phyloP scores from a whole-genome alignment of 2,329 filamentous ascomycete species.

The Botryosphaeria dothidea region DNA sequence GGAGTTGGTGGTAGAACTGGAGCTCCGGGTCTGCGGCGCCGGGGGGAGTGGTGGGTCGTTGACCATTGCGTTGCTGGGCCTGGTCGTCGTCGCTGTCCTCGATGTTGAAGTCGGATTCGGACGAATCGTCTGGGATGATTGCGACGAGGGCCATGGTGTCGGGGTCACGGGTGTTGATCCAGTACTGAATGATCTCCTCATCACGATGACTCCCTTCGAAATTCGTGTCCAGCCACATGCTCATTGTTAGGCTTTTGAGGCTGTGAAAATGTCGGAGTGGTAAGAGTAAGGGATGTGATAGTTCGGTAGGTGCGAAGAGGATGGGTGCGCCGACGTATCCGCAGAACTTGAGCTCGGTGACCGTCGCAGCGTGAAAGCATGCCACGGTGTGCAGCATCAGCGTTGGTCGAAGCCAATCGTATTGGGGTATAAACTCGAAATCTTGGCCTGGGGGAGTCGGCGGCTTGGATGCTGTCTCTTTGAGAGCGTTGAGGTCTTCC shows the following conservation, averaged over 20 bases:
- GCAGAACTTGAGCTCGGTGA: slow-evolving; percentile 50
- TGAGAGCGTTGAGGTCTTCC: slow-evolving; percentile 28
- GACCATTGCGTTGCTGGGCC: neutral
- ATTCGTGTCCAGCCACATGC: slow-evolving; percentile 44
- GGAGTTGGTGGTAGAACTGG: slow-evolving; percentile 1
- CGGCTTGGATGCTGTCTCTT: slow-evolving; percentile 23
- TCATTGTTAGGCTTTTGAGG: slow-evolving; percentile 43
- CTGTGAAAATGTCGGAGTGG: slow-evolving; percentile 45
- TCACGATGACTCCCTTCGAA: slow-evolving; percentile 43
- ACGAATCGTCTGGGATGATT: slow-evolving; percentile 19
- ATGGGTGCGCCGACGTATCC: slow-evolving; percentile 48
- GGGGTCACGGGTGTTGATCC: slow-evolving; percentile 43
- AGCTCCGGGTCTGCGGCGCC: neutral
- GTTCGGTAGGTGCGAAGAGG: slow-evolving; percentile 39
- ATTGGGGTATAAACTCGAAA: slow-evolving; percentile 38
- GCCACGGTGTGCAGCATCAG: slow-evolving; percentile 47
- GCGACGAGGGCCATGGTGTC: slow-evolving; percentile 40
- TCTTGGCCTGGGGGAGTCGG: slow-evolving; percentile 21
- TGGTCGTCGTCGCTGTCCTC: slow-evolving; percentile 22
- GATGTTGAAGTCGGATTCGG: neutral
- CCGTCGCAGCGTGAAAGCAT: slow-evolving; percentile 39
- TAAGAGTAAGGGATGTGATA: slow-evolving; percentile 40
- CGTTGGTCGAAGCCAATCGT: slow-evolving; percentile 41
- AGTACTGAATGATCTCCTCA: slow-evolving; percentile 45
- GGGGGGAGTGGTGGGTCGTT: neutral